A percentile compares a stretch with the other conserved stretches of the same genome.
phyloP scores from a whole-genome alignment of 2,329 filamentous ascomycete genomes.

The Aspergillus thermomutatus region DNA sequence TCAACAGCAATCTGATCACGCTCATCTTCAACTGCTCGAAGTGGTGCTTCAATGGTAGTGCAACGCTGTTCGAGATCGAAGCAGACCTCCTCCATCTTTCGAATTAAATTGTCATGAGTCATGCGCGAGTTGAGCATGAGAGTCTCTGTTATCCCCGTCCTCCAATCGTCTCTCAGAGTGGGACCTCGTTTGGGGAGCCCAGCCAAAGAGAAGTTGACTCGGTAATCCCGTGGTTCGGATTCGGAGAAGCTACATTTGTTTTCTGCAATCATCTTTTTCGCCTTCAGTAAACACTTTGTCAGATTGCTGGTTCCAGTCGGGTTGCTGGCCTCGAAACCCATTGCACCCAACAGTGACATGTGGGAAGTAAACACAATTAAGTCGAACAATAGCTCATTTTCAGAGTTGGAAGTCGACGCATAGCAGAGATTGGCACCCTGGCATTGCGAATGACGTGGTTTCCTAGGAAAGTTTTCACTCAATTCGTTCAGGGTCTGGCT shows the following conservation, averaged over 20 bases:
- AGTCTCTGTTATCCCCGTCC: slow-evolving; percentile 41
- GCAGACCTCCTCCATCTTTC: slow-evolving; percentile 52
- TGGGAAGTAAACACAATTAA: slow-evolving; percentile 24
- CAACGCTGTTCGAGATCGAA: slow-evolving; percentile 56
- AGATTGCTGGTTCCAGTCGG: slow-evolving; percentile 13
- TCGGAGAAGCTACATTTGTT: slow-evolving; percentile 17
- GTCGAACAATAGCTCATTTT: slow-evolving; percentile 26
- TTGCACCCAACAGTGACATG: slow-evolving; percentile 11
- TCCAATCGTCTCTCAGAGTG: slow-evolving; percentile 47
- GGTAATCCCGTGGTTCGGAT: slow-evolving; percentile 7
- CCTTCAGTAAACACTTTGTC: slow-evolving; percentile 18
- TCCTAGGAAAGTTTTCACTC: slow-evolving; percentile 20
- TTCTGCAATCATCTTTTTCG: slow-evolving; percentile 8
- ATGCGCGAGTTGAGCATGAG: slow-evolving; percentile 43
- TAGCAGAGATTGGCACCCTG: slow-evolving; percentile 17
- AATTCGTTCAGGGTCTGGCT: slow-evolving; percentile 15
- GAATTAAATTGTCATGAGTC: slow-evolving; percentile 47
- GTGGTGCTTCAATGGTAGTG: slow-evolving; percentile 52
- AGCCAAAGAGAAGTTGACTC: slow-evolving; percentile 7
- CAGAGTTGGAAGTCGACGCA: slow-evolving; percentile 10
- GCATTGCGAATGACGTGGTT: slow-evolving; percentile 16
- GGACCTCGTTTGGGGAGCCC: slow-evolving; percentile 12
- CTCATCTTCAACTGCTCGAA: slow-evolving; percentile 41
- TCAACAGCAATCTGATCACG: slow-evolving; percentile 33
- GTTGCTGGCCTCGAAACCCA: not conserved